Evolutionary conservation across 352 stramenopile species (phyloP), one percentile per base, ranked within the genome.

Genomic region (Globisporangium acanthophoron): DNA sequence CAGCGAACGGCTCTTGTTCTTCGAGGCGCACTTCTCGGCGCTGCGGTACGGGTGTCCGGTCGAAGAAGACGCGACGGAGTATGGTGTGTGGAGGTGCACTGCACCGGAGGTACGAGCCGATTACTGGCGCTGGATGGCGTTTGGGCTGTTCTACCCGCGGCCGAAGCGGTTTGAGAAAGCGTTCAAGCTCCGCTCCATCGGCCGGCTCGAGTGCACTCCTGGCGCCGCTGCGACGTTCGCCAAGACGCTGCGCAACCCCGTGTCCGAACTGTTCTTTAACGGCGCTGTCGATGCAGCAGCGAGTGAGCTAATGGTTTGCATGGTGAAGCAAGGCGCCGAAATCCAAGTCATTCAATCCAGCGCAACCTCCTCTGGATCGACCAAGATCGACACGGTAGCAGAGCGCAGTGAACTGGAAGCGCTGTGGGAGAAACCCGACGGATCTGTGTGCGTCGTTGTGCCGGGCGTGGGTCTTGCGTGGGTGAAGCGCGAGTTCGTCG

Each of bases 121-220:
- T 27, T 55, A 39, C 35, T 66, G 60, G 60, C 54, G 60, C 40
- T 66, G 54, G 60, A 6, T 62, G 9, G 60, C 60, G 21, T 62
- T 66, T 46, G 60, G 60, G 6, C 44, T 66, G 3, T 62, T 66
- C 37, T 66, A 62, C 35, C 60, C 60, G 16, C 60, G 60, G 1
- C 50, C 54, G 5, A 62, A 56, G 44, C 49, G 60, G 6, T 66
- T 62, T 33, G 49, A 37, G 1, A 9, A 15, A 0, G 29, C 15
- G 12, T 41, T 52, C 29, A 54, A 46, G 8, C 33, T 67, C 16
- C 61, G 50, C 48, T 49, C 24, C 20, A 43, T 54, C 6, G 48
- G 48, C 13, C 7, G 31, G 1, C 21, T 54, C 13, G 48, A 54
- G 27, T 40, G 27, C 24, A 41, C 18, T 6, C 27, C 13, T 4